Base-by-base conservation (phyloP, 1,139 yeast species). In the Arxiozyma telluris region DNA sequence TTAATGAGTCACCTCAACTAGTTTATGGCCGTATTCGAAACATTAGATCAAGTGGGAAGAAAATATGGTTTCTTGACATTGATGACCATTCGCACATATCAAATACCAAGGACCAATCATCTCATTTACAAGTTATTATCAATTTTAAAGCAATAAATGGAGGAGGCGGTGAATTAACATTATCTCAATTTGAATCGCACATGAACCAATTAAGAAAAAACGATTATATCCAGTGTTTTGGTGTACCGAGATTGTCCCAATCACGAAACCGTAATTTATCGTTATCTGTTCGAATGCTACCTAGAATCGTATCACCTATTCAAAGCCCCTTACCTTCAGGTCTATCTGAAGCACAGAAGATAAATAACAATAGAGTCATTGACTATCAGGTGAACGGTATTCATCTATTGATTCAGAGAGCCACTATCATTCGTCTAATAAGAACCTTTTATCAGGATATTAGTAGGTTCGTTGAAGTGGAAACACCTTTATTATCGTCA, bases 401-500 rank as follows among this genome's bases (percentile, higher is more conserved):
- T 45, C 73, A 79, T 7, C 71, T 78, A 0, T 72, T 93, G 1
- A 59, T 77, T 1, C 74, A 81, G 1, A 78, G 91, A 57, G 75
- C 84, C 3, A 64, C 73, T 30, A 72, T 90, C 1, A 73, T 83
- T 1, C 74, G 75, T 38, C 67, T 77, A 4, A 73, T 91, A 6
- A 72, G 97, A 27, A 61, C 66, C 3, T 90, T 80, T 63, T 76
- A 91, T 21, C 49, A 50, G 41, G 73, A 75, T 22, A 61, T 66
- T 0, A 70, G 74, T n/a, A 80, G 74, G 1, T 94, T 90, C 61
- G 60, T 87, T 21, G 97, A 90, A 65, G 95, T 93, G 0, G 87
- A 84, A 54, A 93, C 98, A 0, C 98, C 98, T 0, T 80, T 89
- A 1, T 69, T 93, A 18, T 81, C 90, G 0, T 77, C 80, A 27